Evolutionary conservation across 768 basidiomycete species (phyloP).

Genomic region (Sporobolomyces roseus): DNA sequence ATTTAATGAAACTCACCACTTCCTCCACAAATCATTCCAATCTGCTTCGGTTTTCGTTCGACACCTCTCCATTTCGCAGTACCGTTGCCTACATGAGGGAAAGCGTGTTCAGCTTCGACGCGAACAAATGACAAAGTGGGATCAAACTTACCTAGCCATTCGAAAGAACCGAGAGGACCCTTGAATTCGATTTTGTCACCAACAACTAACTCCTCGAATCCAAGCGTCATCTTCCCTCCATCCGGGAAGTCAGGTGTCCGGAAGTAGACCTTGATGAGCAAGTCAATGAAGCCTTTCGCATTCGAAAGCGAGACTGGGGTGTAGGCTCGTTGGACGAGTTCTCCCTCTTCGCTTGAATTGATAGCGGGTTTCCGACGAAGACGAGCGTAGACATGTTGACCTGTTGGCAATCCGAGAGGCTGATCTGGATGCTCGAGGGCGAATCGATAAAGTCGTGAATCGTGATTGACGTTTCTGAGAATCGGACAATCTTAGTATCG

Average conservation of each 20-base stretch:
- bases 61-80: not conserved
- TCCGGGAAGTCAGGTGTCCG: conserved; percentile 40
- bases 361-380: conserved; percentile 50
- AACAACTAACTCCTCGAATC: conserved; percentile 54
- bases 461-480: conserved; percentile 51
- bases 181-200: conserved; percentile 59
- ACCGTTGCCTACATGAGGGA: not conserved
- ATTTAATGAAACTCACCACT: conserved; percentile 51
- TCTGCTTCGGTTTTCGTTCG: conserved; percentile 46
- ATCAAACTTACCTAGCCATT: conserved; percentile 55
- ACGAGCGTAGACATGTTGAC: conserved; percentile 61
- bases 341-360: conserved; percentile 46
- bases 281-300: conserved; percentile 56
- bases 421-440: conserved; percentile 52
- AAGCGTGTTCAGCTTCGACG: too few species aligned
- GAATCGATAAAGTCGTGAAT: conserved; percentile 58
- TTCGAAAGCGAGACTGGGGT: conserved; percentile 57
- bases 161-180: conserved; percentile 61
- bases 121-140: not conserved
- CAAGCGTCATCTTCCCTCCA: conserved; percentile 59
- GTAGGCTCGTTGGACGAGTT: conserved; percentile 60
- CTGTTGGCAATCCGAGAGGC: conserved; percentile 58
- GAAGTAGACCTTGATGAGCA: conserved; percentile 52
- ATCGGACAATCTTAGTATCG: not conserved
- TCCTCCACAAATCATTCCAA: conserved; percentile 61